Percentiles rank a stretch among this genome's conserved stretches.
Evolutionary conservation across 345 rosid species (phyloP).

Genomic region (Salix brachista): DNA sequence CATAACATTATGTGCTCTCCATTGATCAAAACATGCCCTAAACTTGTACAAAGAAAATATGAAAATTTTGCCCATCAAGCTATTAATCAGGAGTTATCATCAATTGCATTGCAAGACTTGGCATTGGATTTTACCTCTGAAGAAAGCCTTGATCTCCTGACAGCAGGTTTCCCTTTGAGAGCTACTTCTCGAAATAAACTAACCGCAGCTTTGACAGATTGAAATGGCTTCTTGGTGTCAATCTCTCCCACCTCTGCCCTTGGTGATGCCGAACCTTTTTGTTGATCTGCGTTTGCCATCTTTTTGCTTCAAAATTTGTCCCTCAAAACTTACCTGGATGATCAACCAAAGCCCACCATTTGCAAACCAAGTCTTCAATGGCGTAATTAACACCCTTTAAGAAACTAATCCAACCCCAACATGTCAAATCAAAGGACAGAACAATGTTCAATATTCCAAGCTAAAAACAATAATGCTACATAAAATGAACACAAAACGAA

Average conservation of each 20-base stretch:
- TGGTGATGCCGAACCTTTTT: conserved; percentile 13
- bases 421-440: neutral
- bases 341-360: neutral
- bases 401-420: neutral
- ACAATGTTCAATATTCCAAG: neutral
- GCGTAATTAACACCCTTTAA: neutral
- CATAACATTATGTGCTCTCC: no score
- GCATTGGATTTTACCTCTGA: conserved; percentile 32
- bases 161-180: conserved; percentile 20
- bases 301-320: neutral
- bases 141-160: conserved; percentile 26
- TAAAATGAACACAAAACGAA: neutral
- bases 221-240: conserved; percentile 86
- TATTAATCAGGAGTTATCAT: neutral
- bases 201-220: conserved; percentile 94
- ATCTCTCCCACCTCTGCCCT: conserved; percentile 86
- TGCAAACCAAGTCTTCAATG: neutral
- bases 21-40: no score
- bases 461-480: neutral
- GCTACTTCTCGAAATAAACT: conserved; percentile 78
- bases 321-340: conserved; percentile 1
- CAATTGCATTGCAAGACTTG: neutral
- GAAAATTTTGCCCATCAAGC: neutral
- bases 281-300: conserved; percentile 44
- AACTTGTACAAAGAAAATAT: neutral